A percentile compares a stretch with the other conserved stretches of the same genome.
These are phyloP conservation scores for Massariosphaeria phaeospora DNA, from an alignment of 495 filamentous ascomycete genomes.

Conservation along the genomic window DNA sequence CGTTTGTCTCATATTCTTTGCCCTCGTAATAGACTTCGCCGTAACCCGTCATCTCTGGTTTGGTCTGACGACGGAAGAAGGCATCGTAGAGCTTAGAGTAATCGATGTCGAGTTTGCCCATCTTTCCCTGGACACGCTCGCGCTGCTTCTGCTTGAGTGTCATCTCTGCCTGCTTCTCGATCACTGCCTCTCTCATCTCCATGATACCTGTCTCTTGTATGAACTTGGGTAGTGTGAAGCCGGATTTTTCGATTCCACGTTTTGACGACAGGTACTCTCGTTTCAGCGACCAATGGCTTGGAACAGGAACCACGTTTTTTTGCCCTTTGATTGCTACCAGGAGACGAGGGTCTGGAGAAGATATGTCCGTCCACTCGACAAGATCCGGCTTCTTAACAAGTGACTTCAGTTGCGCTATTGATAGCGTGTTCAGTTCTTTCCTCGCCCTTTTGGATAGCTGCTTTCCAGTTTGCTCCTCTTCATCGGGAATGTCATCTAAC, in stretches of 20 bases:
- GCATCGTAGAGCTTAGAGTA: constrained; percentile 97
- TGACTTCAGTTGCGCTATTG: constrained; percentile 90
- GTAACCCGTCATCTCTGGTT: constrained; percentile 87
- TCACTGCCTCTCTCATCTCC: constrained; percentile 93
- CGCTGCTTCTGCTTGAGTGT: constrained; percentile 91
- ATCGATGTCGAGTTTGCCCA: constrained; percentile 96
- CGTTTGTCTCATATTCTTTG: constrained; percentile 95
- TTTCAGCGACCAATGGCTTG: constrained; percentile 89
- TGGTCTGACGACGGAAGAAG: constrained; percentile 95
- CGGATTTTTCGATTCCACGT: constrained; percentile 88
- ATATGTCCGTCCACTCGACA: constrained; percentile 95
- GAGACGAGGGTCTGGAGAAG: constrained; percentile 82
- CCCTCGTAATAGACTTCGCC: constrained; percentile 98
- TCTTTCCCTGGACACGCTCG: constrained; percentile 90
- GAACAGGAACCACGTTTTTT: constrained; percentile 93
- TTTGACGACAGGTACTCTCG: constrained; percentile 95
- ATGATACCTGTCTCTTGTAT: constrained; percentile 96
- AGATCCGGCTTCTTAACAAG: constrained; percentile 86
- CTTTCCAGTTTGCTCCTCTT: constrained; percentile 65
- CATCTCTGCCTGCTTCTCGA: constrained; percentile 91
- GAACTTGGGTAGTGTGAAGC: constrained; percentile 90
- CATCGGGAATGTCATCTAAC: constrained; percentile 83
- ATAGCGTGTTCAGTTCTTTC: constrained; percentile 85
- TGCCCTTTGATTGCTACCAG: constrained; percentile 92
- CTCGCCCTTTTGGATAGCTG: constrained; percentile 89